Evolutionary conservation across 2,329 filamentous ascomycete genomes (phyloP).

Genomic region (Alternaria infectoria): DNA sequence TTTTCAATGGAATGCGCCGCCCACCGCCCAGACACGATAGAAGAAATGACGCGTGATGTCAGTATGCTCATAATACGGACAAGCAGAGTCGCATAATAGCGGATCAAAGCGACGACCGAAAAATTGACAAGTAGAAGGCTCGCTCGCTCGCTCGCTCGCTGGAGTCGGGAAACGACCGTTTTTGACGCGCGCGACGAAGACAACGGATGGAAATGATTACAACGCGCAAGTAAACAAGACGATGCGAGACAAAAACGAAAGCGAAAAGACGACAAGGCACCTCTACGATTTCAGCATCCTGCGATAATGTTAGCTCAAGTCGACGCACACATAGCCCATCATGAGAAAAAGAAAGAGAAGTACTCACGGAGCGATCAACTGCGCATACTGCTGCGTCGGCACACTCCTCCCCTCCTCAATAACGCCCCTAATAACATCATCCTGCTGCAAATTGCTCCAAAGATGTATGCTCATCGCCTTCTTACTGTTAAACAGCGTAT

Average conservation of each 20-base stretch:
- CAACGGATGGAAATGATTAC: neutral
- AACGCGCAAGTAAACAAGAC: neutral
- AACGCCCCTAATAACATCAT: conserved; percentile 42
- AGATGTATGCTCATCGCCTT: conserved; percentile 50
- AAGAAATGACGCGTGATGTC: neutral
- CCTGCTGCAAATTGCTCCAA: conserved; percentile 45
- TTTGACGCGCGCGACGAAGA: neutral
- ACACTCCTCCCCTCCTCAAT: conserved; percentile 43
- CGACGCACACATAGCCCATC: too few species aligned
- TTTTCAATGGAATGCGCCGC: neutral
- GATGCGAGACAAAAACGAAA: neutral
- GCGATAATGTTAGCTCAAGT: neutral
- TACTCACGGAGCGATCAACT: conserved; percentile 46
- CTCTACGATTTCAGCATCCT: conserved; percentile 43
- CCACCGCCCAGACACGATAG: neutral
- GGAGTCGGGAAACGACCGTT: neutral
- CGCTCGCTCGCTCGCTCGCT: neutral
- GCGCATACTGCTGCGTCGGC: conserved; percentile 43
- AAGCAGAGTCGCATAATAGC: neutral
- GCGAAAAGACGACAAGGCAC: neutral
- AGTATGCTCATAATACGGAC: neutral
- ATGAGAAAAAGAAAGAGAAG: neutral
- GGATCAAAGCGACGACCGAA: neutral
- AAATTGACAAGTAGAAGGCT: neutral
- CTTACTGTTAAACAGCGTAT: conserved; percentile 66